These are phyloP conservation scores for Heliosperma pusillum DNA, from an alignment of 148 eudicot species.

Conservation along the genomic window DNA sequence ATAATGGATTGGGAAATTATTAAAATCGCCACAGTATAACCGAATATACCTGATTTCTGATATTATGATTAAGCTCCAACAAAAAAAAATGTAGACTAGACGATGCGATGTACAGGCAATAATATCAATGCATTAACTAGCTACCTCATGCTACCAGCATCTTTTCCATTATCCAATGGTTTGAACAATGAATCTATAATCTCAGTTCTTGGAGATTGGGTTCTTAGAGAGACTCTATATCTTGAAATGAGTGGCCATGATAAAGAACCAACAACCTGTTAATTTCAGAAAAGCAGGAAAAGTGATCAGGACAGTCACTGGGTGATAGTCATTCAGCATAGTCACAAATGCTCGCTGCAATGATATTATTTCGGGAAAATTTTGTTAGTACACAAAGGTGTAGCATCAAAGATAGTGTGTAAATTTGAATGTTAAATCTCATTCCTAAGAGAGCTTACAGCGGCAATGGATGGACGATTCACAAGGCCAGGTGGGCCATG, in stretches of 20 bases:
- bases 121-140: not conserved
- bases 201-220: conserved; percentile 83
- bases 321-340: not conserved
- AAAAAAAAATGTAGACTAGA: not conserved
- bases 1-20: conserved; percentile 8
- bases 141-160: conserved; percentile 91
- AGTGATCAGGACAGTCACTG: not conserved
- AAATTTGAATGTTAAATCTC: not conserved
- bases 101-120: not conserved
- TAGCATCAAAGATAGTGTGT: not conserved
- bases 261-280: conserved; percentile 88
- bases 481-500: conserved; percentile 84
- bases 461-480: conserved; percentile 84
- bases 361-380: not conserved
- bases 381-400: conserved; percentile 7
- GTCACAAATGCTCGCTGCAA: not conserved
- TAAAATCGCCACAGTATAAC: not conserved
- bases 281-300: conserved; percentile 5
- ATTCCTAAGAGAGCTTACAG: conserved; percentile 43
- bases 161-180: conserved; percentile 64
- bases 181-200: conserved; percentile 76
- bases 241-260: conserved; percentile 90
- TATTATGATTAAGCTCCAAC: not conserved
- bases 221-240: conserved; percentile 77
- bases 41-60: not conserved